Percentiles rank a stretch among this genome's conserved stretches.
Conservation (phyloP, 768 basidiomycete species). For the Crucibulum laeve region DNA sequence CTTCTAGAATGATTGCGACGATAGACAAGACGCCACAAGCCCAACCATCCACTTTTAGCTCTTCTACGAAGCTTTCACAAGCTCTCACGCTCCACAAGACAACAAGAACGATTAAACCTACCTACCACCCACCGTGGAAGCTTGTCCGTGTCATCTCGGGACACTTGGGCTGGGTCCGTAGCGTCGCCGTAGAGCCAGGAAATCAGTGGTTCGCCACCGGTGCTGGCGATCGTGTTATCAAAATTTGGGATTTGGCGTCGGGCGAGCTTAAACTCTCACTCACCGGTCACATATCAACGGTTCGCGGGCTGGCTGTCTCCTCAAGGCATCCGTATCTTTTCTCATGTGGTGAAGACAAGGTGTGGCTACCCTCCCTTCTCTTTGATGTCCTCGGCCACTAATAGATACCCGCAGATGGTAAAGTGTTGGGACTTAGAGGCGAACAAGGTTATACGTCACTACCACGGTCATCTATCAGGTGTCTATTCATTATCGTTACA, state of each 20-base stretch:
- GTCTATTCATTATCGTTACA: conserved; percentile 93
- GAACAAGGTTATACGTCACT: conserved; percentile 98
- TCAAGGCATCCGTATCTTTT: conserved; percentile 95
- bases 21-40: conserved; percentile 72
- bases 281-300: conserved; percentile 97
- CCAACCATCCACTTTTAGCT: conserved; percentile 67
- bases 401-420: conserved; percentile 70
- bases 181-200: conserved; percentile 94
- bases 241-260: conserved; percentile 97
- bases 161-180: conserved; percentile 96
- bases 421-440: conserved; percentile 99
- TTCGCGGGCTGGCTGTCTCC: conserved; percentile 90
- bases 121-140: conserved; percentile 96
- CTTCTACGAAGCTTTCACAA: conserved; percentile 69
- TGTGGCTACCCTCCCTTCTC: conserved; percentile 19
- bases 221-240: conserved; percentile 96
- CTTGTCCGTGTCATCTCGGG: conserved; percentile 95
- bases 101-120: conserved; percentile 89
- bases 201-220: conserved; percentile 99
- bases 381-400: neutral
- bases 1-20: conserved; percentile 65
- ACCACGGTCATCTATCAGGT: conserved; percentile 96
- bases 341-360: conserved; percentile 98
- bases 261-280: conserved; percentile 97
- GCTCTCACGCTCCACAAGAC: conserved; percentile 92